Evolutionary conservation across 2,329 filamentous ascomycete genomes (phyloP).

Genomic region (Malbranchea zuffiana): DNA sequence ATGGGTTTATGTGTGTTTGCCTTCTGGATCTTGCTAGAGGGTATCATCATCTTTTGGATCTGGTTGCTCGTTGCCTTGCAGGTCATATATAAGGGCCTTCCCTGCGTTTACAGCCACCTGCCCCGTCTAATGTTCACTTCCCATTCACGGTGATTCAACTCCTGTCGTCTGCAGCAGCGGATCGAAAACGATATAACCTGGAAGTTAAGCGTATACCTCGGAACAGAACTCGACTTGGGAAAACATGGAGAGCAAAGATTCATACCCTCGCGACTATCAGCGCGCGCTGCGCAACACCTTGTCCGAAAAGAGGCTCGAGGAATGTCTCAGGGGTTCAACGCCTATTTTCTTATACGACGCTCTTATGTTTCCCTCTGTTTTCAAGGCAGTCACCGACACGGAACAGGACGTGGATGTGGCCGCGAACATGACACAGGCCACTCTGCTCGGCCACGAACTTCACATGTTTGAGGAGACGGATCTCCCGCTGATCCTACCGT

Average conservation of each 20-base stretch:
- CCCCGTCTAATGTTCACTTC: too few relatives aligned
- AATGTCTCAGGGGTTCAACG: slow-evolving; percentile 15
- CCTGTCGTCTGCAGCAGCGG: too few relatives aligned
- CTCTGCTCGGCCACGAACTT: slow-evolving; percentile 20
- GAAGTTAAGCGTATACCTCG: too few relatives aligned
- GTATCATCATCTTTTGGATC: too few relatives aligned
- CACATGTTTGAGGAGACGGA: slow-evolving; percentile 15
- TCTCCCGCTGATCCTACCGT: slow-evolving; percentile 19
- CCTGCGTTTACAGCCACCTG: too few relatives aligned
- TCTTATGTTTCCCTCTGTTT: slow-evolving; percentile 24
- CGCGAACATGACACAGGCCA: slow-evolving; percentile 22
- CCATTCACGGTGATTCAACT: too few relatives aligned
- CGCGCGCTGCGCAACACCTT: slow-evolving; percentile 19
- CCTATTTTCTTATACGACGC: slow-evolving; percentile 23
- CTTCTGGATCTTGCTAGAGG: too few relatives aligned
- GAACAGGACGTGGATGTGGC: slow-evolving; percentile 16
- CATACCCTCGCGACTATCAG: slow-evolving; percentile 21
- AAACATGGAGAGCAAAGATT: slow-evolving; percentile 17
- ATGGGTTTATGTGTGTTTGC: too few relatives aligned
- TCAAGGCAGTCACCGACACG: slow-evolving; percentile 21
- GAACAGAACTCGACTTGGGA: too few relatives aligned
- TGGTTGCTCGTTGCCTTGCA: too few relatives aligned
- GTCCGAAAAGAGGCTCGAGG: slow-evolving; percentile 16
- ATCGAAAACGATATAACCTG: too few relatives aligned
- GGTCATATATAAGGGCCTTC: too few relatives aligned